Evolutionary conservation across 306 rosid species (phyloP).

Genomic region (Prunus davidiana): DNA sequence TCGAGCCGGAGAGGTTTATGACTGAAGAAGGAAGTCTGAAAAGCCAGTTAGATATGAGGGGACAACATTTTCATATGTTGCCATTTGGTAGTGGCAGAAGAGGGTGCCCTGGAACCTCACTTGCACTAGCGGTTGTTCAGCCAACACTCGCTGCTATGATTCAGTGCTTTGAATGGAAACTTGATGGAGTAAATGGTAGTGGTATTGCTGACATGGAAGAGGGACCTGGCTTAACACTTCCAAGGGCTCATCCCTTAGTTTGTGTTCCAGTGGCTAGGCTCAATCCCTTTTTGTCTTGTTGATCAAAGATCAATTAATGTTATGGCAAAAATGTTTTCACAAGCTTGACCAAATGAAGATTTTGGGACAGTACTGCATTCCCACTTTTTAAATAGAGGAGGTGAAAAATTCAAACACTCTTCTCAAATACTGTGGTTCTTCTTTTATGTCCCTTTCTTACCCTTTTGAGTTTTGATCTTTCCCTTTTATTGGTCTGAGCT

Average conservation of each 20-base stretch:
- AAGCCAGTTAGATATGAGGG: conserved; percentile 42
- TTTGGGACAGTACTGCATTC: too few relatives aligned
- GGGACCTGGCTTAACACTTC: conserved; percentile 59
- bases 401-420: too few relatives aligned
- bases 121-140: conserved; percentile 72
- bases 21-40: conserved; percentile 25
- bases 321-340: too few relatives aligned
- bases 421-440: too few relatives aligned
- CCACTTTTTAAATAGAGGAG: too few relatives aligned
- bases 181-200: neutral
- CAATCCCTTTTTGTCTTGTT: conserved; percentile 34
- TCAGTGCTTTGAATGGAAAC: conserved; percentile 80
- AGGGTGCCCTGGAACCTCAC: conserved; percentile 71
- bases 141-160: conserved; percentile 57
- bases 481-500: too few relatives aligned
- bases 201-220: conserved; percentile 51
- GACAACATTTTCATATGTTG: conserved; percentile 45
- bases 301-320: neutral
- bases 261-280: conserved; percentile 44
- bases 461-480: too few relatives aligned
- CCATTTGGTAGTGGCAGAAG: conserved; percentile 92
- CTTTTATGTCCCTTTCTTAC: too few relatives aligned
- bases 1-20: conserved; percentile 66
- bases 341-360: too few relatives aligned
- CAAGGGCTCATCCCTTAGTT: conserved; percentile 51